Evolutionary conservation across 106 monocot species (phyloP), one percentile per base, ranked within the genome.

Genomic region (Iris macrosiphon): DNA sequence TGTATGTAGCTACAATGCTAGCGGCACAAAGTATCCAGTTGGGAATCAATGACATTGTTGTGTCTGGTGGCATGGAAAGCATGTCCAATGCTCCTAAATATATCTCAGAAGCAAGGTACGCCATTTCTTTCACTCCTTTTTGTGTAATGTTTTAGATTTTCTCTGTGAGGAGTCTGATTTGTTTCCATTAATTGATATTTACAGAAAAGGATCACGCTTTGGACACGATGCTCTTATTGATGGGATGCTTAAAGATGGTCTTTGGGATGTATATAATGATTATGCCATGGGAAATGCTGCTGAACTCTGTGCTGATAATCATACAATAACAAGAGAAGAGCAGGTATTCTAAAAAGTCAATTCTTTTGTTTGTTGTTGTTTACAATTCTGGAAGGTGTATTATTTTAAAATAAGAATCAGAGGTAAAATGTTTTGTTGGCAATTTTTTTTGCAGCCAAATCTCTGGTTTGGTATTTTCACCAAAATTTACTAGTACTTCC

Each of bases 81-180:
- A 91, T 98, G 91, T 98, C 91, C 61, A 98, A 98, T 87, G 90
- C 91, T 34, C 98, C 98, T 20, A 98, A 98, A 62, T 98, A 98
- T 70, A 57, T 98, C 37, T 62, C 80, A 64, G 83, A 98, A 63
- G 87, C 83, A 52, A 98, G 98, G 98, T 98, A 44, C 21, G 69
- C n/a, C 52, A 9, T 57, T 38, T 46, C 18, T 23, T 52, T n/a
- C 0, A 0, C 27, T 39, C 48, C 9, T 53, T 31, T 45, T 66
- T n/a, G 10, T 31, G 28, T 59, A 40, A 25, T 44, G 31, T 16
- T 48, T 12, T 5, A 18, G 18, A 6, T 62, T 20, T 48, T 10
- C 11, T 2, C 9, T 42, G n/a, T 19, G 25, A 31, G 4, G 18
- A 40, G 21, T 42, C 17, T 35, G 3, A 18, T n/a, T 42, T 23